Evolutionary conservation across 192 early-diverging fungal genomes (phyloP), one percentile per base, ranked within the genome.

Genomic region (Oehlia diaphana): DNA sequence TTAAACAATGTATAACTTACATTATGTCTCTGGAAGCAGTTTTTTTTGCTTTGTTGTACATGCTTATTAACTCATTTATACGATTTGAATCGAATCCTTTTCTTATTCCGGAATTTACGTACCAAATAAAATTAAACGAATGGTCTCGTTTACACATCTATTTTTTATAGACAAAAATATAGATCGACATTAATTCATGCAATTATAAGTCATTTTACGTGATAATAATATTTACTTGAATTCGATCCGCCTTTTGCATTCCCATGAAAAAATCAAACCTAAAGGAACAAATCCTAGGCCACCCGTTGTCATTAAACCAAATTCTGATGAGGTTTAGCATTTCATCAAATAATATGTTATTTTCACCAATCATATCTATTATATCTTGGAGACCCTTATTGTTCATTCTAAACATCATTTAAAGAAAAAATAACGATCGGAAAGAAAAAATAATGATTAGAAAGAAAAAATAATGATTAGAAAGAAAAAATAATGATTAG

Each of bases 211-310:
- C 13, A 53, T 0, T 10, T 50, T 28, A 53, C 0, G 26, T 64
- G 31, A 21, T n/a, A 49, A n/a, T 9, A 39, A 62, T 19, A 37
- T 65, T 49, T 78, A 78, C 76, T 26, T 64, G 44, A 33, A 78
- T 78, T 37, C 61, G 35, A 9, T 44, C 65, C 6, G 76, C 76
- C 16, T 66, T 68, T 42, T 78, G 76, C 76, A 78, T 78, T 28
- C 53, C 76, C 76, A 78, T 78, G 26, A 78, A 78, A 19, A 78
- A 78, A 68, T 78, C 76, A 35, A 68, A 67, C 3, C 76, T 64
- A 49, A 68, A 78, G 9, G 76, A 78, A 68, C 76, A 78, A 21
- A 78, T 66, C 33, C 35, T 68, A 53, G 76, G 21, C 61, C 62
- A 63, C 4, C 76, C 76, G 31, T 42, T 68, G 7, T 68, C 39